Conservation (phyloP, 1,139 yeast species). For the Zygosaccharomyces sapae region DNA sequence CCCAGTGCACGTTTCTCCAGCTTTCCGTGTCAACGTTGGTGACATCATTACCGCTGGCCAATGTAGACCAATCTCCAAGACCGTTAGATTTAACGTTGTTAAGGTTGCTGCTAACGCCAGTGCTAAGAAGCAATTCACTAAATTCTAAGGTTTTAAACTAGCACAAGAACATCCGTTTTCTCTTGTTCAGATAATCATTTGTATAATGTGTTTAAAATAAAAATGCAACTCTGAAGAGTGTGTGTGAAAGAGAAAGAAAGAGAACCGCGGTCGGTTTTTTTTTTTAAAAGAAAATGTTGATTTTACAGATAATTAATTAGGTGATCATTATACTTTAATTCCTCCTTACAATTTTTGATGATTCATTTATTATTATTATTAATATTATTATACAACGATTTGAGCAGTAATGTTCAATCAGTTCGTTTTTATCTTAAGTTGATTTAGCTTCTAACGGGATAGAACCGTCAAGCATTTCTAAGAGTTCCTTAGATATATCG, state of each 20-base stretch:
- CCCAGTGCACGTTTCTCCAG: constrained; percentile 99
- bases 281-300: too few species aligned
- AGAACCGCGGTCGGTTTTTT: not conserved
- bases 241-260: too few species aligned
- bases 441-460: constrained; percentile 16
- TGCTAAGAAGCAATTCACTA: constrained; percentile 88
- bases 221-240: constrained; percentile 9
- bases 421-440: not conserved
- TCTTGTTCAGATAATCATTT: constrained; percentile 17
- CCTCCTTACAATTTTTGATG: too few species aligned
- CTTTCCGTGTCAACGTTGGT: constrained; percentile 99
- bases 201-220: constrained; percentile 23
- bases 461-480: constrained; percentile 24
- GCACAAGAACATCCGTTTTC: constrained; percentile 7
- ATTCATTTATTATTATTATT: not conserved
- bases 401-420: not conserved
- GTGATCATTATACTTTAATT: too few species aligned
- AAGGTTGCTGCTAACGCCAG: constrained; percentile 88
- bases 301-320: too few species aligned
- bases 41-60: constrained; percentile 99
- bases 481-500: constrained; percentile 38
- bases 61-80: constrained; percentile 99
- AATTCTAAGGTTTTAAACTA: constrained; percentile 57
- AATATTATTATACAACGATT: not conserved
- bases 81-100: constrained; percentile 99